Evolutionary conservation across 768 basidiomycete species (phyloP).

Genomic region (Kwoniella bestiolae): DNA sequence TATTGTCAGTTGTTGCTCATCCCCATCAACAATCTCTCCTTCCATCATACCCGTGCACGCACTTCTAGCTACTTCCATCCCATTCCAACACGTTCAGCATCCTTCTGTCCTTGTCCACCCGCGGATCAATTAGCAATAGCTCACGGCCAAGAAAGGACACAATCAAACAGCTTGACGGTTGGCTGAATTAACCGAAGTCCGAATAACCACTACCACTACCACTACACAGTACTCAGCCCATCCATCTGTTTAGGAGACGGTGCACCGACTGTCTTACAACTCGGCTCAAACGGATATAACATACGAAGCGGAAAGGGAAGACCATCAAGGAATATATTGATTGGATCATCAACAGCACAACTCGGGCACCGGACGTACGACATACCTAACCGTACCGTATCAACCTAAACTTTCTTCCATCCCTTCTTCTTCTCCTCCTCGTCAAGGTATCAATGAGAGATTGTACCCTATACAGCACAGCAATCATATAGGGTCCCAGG

Average conservation of each 20-base stretch:
- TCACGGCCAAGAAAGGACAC: not conserved
- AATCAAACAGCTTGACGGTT: not conserved
- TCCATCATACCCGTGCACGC: not conserved
- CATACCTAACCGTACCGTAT: not conserved
- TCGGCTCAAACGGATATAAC: constrained; percentile 8
- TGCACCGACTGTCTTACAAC: not conserved
- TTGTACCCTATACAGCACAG: not conserved
- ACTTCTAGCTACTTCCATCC: constrained; percentile 2
- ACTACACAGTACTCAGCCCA: not conserved
- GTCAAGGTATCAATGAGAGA: not conserved
- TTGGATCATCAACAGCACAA: too few species aligned
- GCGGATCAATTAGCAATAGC: not conserved
- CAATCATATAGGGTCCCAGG: not conserved
- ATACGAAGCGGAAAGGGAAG: constrained; percentile 1
- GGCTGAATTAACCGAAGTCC: not conserved
- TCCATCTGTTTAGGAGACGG: not conserved
- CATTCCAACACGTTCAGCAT: not conserved
- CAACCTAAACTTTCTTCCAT: too few species aligned
- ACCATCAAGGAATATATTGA: not conserved
- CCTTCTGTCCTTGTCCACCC: constrained; percentile 8
- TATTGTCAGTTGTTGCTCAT: too few species aligned
- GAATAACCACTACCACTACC: not conserved
- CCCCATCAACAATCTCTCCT: not conserved
- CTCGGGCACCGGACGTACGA: not conserved
- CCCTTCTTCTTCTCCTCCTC: too few species aligned